Evolutionary conservation across 129 eudicot genomes (phyloP).

Genomic region (carrot (Daucus carota)): DNA sequence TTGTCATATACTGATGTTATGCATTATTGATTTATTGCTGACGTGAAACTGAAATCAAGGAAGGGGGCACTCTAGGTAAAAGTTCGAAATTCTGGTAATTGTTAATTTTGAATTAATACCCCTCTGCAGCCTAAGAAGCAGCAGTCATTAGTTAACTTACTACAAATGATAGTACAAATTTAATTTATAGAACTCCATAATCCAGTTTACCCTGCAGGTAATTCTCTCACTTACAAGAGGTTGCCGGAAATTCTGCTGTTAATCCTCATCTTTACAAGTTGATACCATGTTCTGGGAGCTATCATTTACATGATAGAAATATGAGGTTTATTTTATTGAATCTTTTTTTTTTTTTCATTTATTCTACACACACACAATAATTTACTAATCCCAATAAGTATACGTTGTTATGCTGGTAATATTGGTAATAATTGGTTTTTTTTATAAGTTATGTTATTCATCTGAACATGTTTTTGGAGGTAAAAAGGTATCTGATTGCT

Average conservation of each 20-base stretch:
- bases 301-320: not conserved
- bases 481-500: slow-evolving; percentile 51
- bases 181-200: not conserved
- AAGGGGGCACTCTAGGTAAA: not conserved
- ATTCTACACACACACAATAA: not conserved
- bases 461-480: slow-evolving; percentile 87
- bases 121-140: not conserved
- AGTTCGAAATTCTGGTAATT: no score
- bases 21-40: slow-evolving; percentile 15
- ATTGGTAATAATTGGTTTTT: slow-evolving; percentile 2
- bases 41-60: not conserved
- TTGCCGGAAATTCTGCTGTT: slow-evolving; percentile 59
- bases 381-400: not conserved
- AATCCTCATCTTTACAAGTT: slow-evolving; percentile 79
- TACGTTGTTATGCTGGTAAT: not conserved
- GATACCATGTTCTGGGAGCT: not conserved
- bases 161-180: not conserved
- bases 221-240: slow-evolving; percentile 84
- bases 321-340: not conserved
- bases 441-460: slow-evolving; percentile 60
- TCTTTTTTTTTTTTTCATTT: not conserved
- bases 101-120: no score
- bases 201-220: slow-evolving; percentile 42
- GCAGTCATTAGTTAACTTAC: not conserved
- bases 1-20: slow-evolving; percentile 90